Percentiles rank a stretch among this genome's conserved stretches.
Evolutionary conservation across 1,284 basidiomycete species (phyloP).

Genomic region (Trametes sp.): DNA sequence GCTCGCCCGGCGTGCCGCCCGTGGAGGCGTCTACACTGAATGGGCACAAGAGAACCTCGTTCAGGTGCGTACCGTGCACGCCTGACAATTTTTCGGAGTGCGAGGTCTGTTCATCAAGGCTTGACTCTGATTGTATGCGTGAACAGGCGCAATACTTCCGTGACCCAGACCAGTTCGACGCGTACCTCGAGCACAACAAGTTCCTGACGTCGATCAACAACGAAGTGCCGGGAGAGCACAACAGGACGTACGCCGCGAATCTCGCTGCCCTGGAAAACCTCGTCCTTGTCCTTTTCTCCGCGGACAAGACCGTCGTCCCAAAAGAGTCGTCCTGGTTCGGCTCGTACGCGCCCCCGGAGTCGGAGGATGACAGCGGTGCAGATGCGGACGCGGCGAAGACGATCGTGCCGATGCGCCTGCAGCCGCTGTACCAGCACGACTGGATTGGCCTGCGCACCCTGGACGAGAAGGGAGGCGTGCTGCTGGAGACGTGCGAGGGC

Average conservation of each 20-base stretch:
- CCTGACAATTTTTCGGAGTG: too few species aligned
- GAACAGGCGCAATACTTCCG: slow-evolving; percentile 91
- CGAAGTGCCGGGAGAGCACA: slow-evolving; percentile 61
- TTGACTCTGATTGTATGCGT: too few species aligned
- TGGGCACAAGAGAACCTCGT: slow-evolving; percentile 88
- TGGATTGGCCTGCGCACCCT: slow-evolving; percentile 87
- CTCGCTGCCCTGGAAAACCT: slow-evolving; percentile 65
- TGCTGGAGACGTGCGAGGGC: slow-evolving; percentile 75
- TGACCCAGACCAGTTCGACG: slow-evolving; percentile 77
- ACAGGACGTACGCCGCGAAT: slow-evolving; percentile 67
- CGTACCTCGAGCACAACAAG: slow-evolving; percentile 74
- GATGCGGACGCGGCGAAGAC: slow-evolving; percentile 42
- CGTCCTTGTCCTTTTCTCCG: slow-evolving; percentile 71
- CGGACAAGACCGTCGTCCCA: slow-evolving; percentile 82
- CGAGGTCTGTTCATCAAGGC: too few species aligned
- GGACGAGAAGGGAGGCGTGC: slow-evolving; percentile 74
- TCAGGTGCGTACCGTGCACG: slow-evolving; percentile 64
- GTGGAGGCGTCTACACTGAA: slow-evolving; percentile 78
- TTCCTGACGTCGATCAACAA: slow-evolving; percentile 84
- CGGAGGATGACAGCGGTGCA: slow-evolving; percentile 40
- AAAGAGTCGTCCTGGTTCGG: slow-evolving; percentile 90
- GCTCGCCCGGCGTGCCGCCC: slow-evolving; percentile 75
- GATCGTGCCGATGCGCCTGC: slow-evolving; percentile 77
- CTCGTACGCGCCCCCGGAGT: slow-evolving; percentile 58
- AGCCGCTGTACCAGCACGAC: slow-evolving; percentile 85